A percentile compares a stretch with the other conserved stretches of the same genome.
Conservation (phyloP, 1,284 basidiomycete genomes). For the Ceratobasidium theobromae region DNA sequence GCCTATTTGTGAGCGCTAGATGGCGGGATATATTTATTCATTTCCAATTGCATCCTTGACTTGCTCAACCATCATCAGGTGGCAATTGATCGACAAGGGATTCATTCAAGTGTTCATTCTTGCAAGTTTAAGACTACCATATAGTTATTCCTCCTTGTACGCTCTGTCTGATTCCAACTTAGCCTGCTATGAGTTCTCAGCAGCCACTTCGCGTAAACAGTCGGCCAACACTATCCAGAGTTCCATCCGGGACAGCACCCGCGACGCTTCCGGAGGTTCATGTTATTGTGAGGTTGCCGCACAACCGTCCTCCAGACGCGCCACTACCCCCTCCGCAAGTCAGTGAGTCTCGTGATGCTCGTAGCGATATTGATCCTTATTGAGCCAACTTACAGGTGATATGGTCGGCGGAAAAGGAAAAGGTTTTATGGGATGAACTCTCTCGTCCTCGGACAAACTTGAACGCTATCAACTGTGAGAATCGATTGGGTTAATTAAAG, state of each 20-base stretch:
- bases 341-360: slow-evolving; percentile 41
- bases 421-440: slow-evolving; percentile 79
- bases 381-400: slow-evolving; percentile 53
- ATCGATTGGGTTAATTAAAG: not conserved
- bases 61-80: too few relatives aligned
- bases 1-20: too few relatives aligned
- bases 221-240: not conserved
- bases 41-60: too few relatives aligned
- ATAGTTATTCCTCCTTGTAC: too few relatives aligned
- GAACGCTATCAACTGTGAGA: slow-evolving; percentile 72
- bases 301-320: slow-evolving; percentile 65
- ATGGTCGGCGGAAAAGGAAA: slow-evolving; percentile 79
- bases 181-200: slow-evolving; percentile 34
- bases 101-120: too few relatives aligned
- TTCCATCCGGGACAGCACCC: not conserved
- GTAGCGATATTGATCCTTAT: slow-evolving; percentile 10
- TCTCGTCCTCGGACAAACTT: slow-evolving; percentile 68
- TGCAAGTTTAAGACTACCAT: too few relatives aligned
- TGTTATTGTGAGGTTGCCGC: slow-evolving; percentile 72
- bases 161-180: too few relatives aligned
- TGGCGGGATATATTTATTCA: too few relatives aligned
- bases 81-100: too few relatives aligned
- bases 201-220: slow-evolving; percentile 10
- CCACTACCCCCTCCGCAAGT: slow-evolving; percentile 64
- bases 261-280: slow-evolving; percentile 49